Evolutionary conservation across 1,284 basidiomycete species (phyloP).

Genomic region (Psilocybe mexicana): DNA sequence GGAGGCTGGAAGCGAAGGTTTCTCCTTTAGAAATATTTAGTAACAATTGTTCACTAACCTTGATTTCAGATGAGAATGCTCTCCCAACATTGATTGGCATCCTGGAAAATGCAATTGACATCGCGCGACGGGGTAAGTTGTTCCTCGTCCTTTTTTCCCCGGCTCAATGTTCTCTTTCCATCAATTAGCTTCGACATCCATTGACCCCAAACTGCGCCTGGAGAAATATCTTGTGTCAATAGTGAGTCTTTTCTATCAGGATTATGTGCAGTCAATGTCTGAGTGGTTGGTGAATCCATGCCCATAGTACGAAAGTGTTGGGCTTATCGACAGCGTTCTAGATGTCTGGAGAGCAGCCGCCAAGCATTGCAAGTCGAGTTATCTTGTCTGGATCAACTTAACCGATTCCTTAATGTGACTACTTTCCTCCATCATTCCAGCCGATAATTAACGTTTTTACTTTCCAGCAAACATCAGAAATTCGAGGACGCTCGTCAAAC

Average conservation of each 20-base stretch:
- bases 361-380: constrained; percentile 69
- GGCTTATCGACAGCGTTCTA: constrained; percentile 52
- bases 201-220: constrained; percentile 64
- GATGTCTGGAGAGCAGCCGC: constrained; percentile 63
- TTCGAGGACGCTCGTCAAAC: constrained; percentile 63
- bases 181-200: constrained; percentile 42
- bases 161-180: not conserved
- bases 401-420: constrained; percentile 68
- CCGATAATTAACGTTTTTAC: not conserved
- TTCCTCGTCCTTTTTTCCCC: not conserved
- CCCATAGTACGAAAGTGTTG: constrained; percentile 48
- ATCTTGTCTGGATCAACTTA: constrained; percentile 68
- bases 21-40: constrained; percentile 11
- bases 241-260: constrained; percentile 46
- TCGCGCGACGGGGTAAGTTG: constrained; percentile 54
- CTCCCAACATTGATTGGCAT: constrained; percentile 53
- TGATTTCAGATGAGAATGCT: constrained; percentile 42
- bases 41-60: not conserved
- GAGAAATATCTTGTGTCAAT: constrained; percentile 80
- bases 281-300: constrained; percentile 1
- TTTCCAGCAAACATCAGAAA: constrained; percentile 53
- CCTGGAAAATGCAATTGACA: constrained; percentile 59
- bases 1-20: constrained; percentile 48
- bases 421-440: not conserved
- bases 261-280: not conserved